Conservation (phyloP, 208 protist genomes). For the Leishmania arabica region DNA sequence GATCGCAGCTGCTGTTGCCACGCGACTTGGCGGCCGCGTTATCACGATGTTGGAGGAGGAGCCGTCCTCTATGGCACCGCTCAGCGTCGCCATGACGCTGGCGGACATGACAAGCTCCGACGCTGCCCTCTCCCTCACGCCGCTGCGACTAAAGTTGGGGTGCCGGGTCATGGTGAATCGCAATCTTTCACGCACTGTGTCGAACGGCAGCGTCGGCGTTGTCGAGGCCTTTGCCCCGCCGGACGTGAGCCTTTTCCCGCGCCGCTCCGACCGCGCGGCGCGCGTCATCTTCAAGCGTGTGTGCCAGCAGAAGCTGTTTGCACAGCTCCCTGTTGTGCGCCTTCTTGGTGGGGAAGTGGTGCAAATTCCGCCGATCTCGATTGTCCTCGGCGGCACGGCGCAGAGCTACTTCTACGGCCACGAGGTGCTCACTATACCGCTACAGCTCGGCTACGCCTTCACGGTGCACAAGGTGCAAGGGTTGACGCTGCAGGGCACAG, state of each 20-base stretch:
- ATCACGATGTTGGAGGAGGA: slow-evolving; percentile 50
- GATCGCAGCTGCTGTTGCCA: slow-evolving; percentile 46
- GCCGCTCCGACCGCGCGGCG: slow-evolving; percentile 26
- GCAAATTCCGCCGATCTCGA: slow-evolving; percentile 72
- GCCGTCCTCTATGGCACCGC: slow-evolving; percentile 50
- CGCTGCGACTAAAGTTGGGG: slow-evolving; percentile 84
- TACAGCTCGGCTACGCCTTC: slow-evolving; percentile 91
- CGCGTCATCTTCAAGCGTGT: slow-evolving; percentile 32
- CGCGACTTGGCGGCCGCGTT: slow-evolving; percentile 45
- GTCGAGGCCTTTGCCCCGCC: slow-evolving; percentile 85
- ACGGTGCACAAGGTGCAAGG: slow-evolving; percentile 94
- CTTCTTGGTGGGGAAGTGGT: slow-evolving; percentile 76
- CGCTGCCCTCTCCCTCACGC: slow-evolving; percentile 54
- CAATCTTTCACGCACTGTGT: slow-evolving; percentile 87
- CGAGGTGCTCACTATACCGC: slow-evolving; percentile 72
- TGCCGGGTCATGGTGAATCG: slow-evolving; percentile 91
- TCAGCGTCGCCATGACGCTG: slow-evolving; percentile 68
- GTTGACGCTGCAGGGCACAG: slow-evolving; percentile 78
- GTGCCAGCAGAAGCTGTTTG: slow-evolving; percentile 42
- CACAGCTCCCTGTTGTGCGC: slow-evolving; percentile 78
- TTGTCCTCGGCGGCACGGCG: slow-evolving; percentile 67
- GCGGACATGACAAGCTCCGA: slow-evolving; percentile 58
- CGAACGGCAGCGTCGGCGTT: slow-evolving; percentile 87
- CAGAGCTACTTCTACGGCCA: slow-evolving; percentile 86
- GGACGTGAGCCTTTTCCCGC: slow-evolving; percentile 71